Base-by-base conservation (phyloP, 106 monocot genomes). In the Narthecium ossifragum region DNA sequence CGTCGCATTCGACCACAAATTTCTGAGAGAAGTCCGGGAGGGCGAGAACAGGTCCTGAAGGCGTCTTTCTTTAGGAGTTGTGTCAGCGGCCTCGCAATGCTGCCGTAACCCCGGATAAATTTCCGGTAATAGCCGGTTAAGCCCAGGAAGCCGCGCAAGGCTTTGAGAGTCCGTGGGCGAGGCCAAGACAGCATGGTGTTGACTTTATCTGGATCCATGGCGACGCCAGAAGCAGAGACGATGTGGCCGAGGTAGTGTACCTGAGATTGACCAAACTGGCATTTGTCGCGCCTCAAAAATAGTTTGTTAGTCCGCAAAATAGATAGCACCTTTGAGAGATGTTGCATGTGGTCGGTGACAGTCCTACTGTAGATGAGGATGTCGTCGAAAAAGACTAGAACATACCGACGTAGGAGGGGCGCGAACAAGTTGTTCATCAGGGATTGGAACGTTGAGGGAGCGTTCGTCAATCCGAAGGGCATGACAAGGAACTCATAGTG, bases 391-490 rank as follows among this genome's bases (percentile, higher is more conserved):
- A 34, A 57, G 15, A 11, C n/a, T 17, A 43, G 11, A 3, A 43
- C 2, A 43, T 17, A 43, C 12, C 18, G 5, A 1, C 43, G 5
- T 17, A 43, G 18, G 2, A 13, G 17, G 2, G 11, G 5, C 2
- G 2, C 17, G 4, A 43, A 43, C 0, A 43, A 13, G 0, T 6
- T 6, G 12, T 43, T 43, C 43, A 43, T 43, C 43, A 43, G 4
- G 5, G 43, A 13, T 17, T 43, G 43, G 4, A 4, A 43, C 43
- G 10, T 43, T 46, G 57, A 32, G 5, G 33, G 57, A 0, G 57
- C 33, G 10, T 57, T 57, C 0, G 57, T 34, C 15, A 57, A 36
- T 5, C 57, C 57, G 34, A 57, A 57, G 18, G 23, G 37, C 34
- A 36, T 59, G 37, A 59, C 36, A n/a, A n/a, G n/a, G n/a, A n/a